These are phyloP conservation scores for Neurospora crassa DNA, from an alignment of 2,329 filamentous ascomycete genomes.

Conservation along the genomic window DNA sequence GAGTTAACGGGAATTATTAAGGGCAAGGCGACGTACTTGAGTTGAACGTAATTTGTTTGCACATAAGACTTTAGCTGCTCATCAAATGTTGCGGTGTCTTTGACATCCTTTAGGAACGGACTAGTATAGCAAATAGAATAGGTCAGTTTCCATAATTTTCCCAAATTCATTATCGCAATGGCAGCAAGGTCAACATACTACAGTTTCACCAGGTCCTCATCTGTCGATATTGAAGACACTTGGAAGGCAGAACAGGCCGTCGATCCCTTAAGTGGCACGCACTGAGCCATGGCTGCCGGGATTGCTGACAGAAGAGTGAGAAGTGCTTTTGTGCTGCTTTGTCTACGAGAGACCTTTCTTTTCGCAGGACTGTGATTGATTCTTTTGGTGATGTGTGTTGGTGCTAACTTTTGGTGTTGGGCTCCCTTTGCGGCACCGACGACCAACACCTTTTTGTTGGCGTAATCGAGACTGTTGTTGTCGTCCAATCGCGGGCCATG, in stretches of 20 bases:
- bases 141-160: neutral
- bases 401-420: neutral
- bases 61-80: conserved; percentile 63
- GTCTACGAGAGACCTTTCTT: neutral
- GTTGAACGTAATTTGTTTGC: conserved; percentile 60
- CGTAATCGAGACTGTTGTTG: neutral
- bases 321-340: conserved; percentile 8
- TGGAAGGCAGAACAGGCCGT: conserved; percentile 63
- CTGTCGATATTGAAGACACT: conserved; percentile 61
- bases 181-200: conserved; percentile 45
- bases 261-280: conserved; percentile 63
- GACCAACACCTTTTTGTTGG: neutral
- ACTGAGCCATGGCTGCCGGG: conserved; percentile 28
- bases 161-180: neutral
- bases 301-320: conserved; percentile 24
- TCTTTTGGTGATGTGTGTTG: neutral
- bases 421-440: neutral
- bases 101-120: conserved; percentile 78
- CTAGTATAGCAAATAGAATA: conserved; percentile 40
- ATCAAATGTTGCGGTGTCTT: conserved; percentile 69
- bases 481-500: neutral
- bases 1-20: neutral
- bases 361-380: neutral
- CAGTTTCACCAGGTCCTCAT: conserved; percentile 42
- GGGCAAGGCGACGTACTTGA: conserved; percentile 51